These are phyloP conservation scores for Pulveroboletus sp. DNA, from an alignment of 768 basidiomycete genomes.

Conservation along the genomic window DNA sequence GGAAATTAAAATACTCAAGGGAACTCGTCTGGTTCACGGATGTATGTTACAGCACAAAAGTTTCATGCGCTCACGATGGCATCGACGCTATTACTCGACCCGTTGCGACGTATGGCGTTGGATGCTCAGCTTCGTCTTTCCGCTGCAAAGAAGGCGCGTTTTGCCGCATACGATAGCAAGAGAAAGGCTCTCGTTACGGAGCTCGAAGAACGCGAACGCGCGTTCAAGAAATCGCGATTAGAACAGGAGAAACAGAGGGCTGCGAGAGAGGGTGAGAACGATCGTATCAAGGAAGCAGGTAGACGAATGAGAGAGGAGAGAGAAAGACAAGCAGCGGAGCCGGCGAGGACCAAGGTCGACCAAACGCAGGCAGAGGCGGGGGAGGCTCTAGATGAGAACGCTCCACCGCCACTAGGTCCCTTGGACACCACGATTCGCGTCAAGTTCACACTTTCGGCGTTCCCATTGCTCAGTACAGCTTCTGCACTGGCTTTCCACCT, in stretches of 20 bases:
- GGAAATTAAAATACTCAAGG: background rate
- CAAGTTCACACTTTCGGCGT: constrained; percentile 57
- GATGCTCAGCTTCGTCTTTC: constrained; percentile 75
- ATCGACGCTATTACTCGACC: constrained; percentile 77
- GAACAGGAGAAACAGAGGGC: constrained; percentile 59
- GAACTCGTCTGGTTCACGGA: background rate
- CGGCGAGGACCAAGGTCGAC: constrained; percentile 34
- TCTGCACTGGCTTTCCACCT: constrained; percentile 38
- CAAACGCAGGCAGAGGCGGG: constrained; percentile 26
- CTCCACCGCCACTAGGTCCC: constrained; percentile 57
- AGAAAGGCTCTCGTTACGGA: constrained; percentile 72
- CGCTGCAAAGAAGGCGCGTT: constrained; percentile 65
- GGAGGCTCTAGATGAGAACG: constrained; percentile 37
- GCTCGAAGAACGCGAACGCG: constrained; percentile 72
- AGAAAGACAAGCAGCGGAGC: constrained; percentile 46
- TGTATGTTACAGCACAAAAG: constrained; percentile 48
- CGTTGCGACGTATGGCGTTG: constrained; percentile 68
- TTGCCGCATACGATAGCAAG: constrained; percentile 64
- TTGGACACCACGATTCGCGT: constrained; percentile 74
- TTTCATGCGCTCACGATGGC: constrained; percentile 84
- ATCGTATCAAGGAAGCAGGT: constrained; percentile 73
- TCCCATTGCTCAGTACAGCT: constrained; percentile 31
- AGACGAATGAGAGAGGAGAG: constrained; percentile 61
- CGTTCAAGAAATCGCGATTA: constrained; percentile 63
- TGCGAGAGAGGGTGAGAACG: constrained; percentile 54